Evolutionary conservation across 208 protist genomes (phyloP).

Genomic region (Porcisia hertigi): DNA sequence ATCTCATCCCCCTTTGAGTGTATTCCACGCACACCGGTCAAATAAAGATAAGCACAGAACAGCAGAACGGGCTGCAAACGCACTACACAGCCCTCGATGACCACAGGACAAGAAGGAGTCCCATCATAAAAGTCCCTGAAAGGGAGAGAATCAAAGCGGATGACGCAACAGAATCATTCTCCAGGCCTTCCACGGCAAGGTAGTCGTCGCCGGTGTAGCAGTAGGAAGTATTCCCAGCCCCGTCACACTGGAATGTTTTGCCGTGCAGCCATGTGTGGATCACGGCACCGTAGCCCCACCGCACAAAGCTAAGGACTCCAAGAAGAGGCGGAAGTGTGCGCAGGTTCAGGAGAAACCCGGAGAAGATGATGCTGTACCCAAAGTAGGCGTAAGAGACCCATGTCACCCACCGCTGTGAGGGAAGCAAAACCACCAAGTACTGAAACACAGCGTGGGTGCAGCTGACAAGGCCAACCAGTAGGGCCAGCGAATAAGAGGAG

Average conservation of each 20-base stretch:
- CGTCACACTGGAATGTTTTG: conserved; percentile 56
- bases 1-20: not conserved
- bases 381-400: conserved; percentile 36
- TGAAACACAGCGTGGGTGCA: conserved; percentile 52
- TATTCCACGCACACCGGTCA: not conserved
- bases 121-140: conserved; percentile 16
- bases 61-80: not conserved
- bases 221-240: conserved; percentile 59
- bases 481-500: conserved; percentile 32
- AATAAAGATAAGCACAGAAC: not conserved
- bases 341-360: conserved; percentile 69
- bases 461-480: conserved; percentile 45
- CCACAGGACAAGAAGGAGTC: conserved; percentile 4
- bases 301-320: conserved; percentile 43
- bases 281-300: conserved; percentile 64
- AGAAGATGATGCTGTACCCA: conserved; percentile 55
- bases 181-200: conserved; percentile 44
- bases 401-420: conserved; percentile 24
- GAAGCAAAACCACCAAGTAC: conserved; percentile 38
- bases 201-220: conserved; percentile 68
- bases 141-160: conserved; percentile 12
- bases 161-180: conserved; percentile 38
- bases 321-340: conserved; percentile 39
- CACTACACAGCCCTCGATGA: not conserved
- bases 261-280: conserved; percentile 48